Base-by-base conservation (phyloP, 805 yeast genomes). In the Candida anglica region DNA sequence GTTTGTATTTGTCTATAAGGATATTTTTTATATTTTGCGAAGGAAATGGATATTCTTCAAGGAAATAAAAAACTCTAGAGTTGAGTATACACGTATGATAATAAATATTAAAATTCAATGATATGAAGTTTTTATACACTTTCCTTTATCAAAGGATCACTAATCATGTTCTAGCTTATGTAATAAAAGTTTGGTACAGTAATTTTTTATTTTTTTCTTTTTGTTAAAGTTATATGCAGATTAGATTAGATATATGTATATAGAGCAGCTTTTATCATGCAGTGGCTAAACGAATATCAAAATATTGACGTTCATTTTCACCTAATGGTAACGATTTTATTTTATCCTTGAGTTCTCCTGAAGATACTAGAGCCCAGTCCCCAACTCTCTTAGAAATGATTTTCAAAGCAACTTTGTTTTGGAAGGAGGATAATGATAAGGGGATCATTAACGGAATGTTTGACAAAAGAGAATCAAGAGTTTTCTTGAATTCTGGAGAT, bases 321-420 rank as follows among this genome's bases (percentile, higher is more conserved):
- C 76, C 75, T 28, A 74, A 41, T 5, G 67, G 63, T 32, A 75
- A 47, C 3, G 56, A 49, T 14, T 57, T 39, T 4, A 75, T 44
- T 38, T 59, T 62, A 5, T 56, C 56, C n/a, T 46, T 48, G 17
- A 61, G 45, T 26, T 13, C 10, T 28, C 37, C 36, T 32, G 28
- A 28, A 36, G 37, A 6, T 56, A 14, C 59, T 32, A 69, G 44
- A 17, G 68, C 60, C 32, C 68, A 35, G 27, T 61, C 65, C 6
- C 71, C 77, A 14, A 77, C 61, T 27, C 52, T 60, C 44, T 69
- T 72, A 13, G 77, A 59, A 53, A 83, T 78, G 6, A 80, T 41
- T 22, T 71, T 71, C 27, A 71, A 56, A 2, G 83, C 81, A 27
- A 75, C 75, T 17, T 62, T 66, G 26, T 63, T 58, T 24, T 50